phyloP scores from a whole-genome alignment of 495 filamentous ascomycete genomes.

The Aspergillus egyptiacus region DNA sequence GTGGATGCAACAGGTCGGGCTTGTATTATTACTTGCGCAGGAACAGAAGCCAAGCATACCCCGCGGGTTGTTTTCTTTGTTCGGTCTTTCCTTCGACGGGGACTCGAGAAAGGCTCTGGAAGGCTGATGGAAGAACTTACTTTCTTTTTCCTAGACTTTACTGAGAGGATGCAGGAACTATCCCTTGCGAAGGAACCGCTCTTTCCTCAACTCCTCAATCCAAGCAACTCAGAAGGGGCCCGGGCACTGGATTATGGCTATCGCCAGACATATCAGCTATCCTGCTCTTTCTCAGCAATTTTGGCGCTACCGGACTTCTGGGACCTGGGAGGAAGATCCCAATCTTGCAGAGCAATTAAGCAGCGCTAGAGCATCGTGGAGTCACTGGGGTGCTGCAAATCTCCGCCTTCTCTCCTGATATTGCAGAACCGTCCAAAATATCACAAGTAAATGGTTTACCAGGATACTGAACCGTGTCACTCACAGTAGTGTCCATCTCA shows the following conservation, averaged over 20 bases:
- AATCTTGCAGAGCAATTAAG: too few relatives aligned
- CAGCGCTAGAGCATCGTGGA: background rate
- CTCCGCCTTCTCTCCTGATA: background rate
- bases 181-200: background rate
- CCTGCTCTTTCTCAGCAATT: background rate
- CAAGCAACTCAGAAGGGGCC: background rate
- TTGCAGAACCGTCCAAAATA: background rate
- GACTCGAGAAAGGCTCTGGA: slow-evolving; percentile 7
- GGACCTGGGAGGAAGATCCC: too few relatives aligned
- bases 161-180: background rate
- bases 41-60: slow-evolving; percentile 15
- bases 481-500: background rate
- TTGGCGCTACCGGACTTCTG: background rate
- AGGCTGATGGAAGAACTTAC: slow-evolving; percentile 9
- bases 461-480: background rate
- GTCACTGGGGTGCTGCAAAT: background rate
- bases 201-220: background rate
- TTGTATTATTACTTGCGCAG: slow-evolving; percentile 24
- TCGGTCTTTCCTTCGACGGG: background rate
- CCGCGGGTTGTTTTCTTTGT: slow-evolving; percentile 14
- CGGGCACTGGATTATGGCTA: too few relatives aligned
- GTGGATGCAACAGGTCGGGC: background rate
- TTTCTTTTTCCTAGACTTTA: background rate
- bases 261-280: too few relatives aligned
- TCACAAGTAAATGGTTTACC: background rate